A percentile compares a stretch with the other conserved stretches of the same genome.
phyloP scores from a whole-genome alignment of 2,329 filamentous ascomycete genomes.

The Cercospora nicotianae region DNA sequence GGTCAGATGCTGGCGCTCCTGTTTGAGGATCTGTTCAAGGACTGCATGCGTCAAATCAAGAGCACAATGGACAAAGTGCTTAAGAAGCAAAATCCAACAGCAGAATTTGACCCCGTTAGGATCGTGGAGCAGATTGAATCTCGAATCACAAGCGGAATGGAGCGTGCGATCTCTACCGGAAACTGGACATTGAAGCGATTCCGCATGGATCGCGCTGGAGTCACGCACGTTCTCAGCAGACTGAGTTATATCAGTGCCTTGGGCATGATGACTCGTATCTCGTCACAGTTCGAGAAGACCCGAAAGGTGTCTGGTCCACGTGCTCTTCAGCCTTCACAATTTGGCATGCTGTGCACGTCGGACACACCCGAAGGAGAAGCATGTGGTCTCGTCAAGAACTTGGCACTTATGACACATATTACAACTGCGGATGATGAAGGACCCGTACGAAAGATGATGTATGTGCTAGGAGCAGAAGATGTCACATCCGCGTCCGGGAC shows the following conservation, averaged over 20 bases:
- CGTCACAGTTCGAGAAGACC: conserved; percentile 98
- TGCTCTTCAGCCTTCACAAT: conserved; percentile 94
- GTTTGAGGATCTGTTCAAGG: conserved; percentile 98
- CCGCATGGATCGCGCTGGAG: conserved; percentile 95
- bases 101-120: conserved; percentile 81
- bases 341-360: conserved; percentile 95
- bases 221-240: conserved; percentile 92
- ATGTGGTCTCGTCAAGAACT: conserved; percentile 95
- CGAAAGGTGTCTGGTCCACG: conserved; percentile 93
- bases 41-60: conserved; percentile 85
- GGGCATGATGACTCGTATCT: conserved; percentile 99
- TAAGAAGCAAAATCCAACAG: conserved; percentile 87
- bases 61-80: conserved; percentile 92
- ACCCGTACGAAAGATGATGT: conserved; percentile 82
- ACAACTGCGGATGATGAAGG: conserved; percentile 94
- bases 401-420: conserved; percentile 98
- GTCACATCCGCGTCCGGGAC: conserved; percentile 77
- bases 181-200: conserved; percentile 99
- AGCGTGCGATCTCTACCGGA: conserved; percentile 92
- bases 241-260: conserved; percentile 95
- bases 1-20: conserved; percentile 90
- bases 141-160: conserved; percentile 88
- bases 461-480: conserved; percentile 79
- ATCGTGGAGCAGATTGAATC: conserved; percentile 83
- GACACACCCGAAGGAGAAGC: conserved; percentile 99